Evolutionary conservation across 352 stramenopile species (phyloP).

Genomic region (Peronospora tabacina): DNA sequence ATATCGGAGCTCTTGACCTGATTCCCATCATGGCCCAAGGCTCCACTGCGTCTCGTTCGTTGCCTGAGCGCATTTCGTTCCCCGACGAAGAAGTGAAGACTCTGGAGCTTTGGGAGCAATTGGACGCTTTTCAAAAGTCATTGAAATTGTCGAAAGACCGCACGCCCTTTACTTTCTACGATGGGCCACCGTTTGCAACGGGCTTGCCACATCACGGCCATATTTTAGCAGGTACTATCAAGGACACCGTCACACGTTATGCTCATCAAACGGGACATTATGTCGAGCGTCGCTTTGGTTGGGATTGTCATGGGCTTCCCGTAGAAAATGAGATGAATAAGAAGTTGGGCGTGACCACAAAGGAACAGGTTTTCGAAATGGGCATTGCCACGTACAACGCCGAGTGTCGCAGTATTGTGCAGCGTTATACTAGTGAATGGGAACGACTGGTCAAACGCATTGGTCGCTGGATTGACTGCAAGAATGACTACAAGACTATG

Average conservation of each 20-base stretch:
- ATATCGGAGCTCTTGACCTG: too few relatives aligned
- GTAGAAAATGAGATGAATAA: slow-evolving; percentile 99
- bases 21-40: slow-evolving; percentile 6
- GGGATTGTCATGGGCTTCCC: slow-evolving; percentile 98
- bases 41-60: slow-evolving; percentile 42
- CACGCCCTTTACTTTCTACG: slow-evolving; percentile 99
- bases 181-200: slow-evolving; percentile 98
- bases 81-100: slow-evolving; percentile 76
- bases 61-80: slow-evolving; percentile 85
- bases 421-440: slow-evolving; percentile 98
- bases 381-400: slow-evolving; percentile 98
- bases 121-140: slow-evolving; percentile 88
- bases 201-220: slow-evolving; percentile 98
- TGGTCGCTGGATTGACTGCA: slow-evolving; percentile 99
- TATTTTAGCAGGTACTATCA: slow-evolving; percentile 98
- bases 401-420: slow-evolving; percentile 96
- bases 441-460: slow-evolving; percentile 95
- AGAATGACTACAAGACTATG: slow-evolving; percentile 99
- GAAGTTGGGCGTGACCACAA: slow-evolving; percentile 95
- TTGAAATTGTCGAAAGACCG: slow-evolving; percentile 87
- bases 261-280: slow-evolving; percentile 97
- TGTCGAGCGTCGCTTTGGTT: slow-evolving; percentile 96
- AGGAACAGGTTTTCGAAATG: slow-evolving; percentile 96
- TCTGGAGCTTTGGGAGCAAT: slow-evolving; percentile 72
- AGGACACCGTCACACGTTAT: slow-evolving; percentile 99